Conservation (phyloP, 305 asterid species). For the Rubia peregrina region DNA sequence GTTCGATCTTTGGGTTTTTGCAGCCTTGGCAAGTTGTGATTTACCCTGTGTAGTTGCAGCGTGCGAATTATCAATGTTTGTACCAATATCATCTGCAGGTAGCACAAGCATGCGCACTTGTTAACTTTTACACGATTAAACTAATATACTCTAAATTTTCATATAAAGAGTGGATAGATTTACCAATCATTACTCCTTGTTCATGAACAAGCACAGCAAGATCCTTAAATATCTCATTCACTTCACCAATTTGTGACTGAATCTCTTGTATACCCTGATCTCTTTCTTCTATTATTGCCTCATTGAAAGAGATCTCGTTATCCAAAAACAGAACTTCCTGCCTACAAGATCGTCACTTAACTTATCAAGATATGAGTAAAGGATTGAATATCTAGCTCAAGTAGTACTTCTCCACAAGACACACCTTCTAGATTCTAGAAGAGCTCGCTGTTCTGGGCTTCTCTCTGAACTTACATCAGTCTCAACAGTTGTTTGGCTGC, state of each 20-base stretch:
- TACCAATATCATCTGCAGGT: conserved; percentile 63
- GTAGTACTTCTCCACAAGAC: neutral
- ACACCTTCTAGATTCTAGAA: conserved; percentile 75
- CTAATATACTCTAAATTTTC: too few species aligned
- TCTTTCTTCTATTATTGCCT: conserved; percentile 86
- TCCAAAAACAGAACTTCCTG: conserved; percentile 79
- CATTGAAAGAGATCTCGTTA: conserved; percentile 82
- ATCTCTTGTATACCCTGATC: conserved; percentile 94
- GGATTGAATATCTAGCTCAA: neutral
- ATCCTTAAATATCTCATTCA: conserved; percentile 89
- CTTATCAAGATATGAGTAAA: conserved; percentile 12
- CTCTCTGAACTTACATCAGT: conserved; percentile 37
- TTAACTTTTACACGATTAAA: neutral
- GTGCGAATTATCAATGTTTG: conserved; percentile 72
- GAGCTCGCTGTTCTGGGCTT: conserved; percentile 51
- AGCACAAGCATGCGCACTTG: conserved; percentile 9
- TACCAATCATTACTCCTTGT: conserved; percentile 91
- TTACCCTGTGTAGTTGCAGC: conserved; percentile 84
- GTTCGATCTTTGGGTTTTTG: conserved; percentile 81
- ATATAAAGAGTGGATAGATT: conserved; percentile 8
- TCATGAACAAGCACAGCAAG: conserved; percentile 80
- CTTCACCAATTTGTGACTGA: conserved; percentile 92
- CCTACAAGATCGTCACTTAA: conserved; percentile 35
- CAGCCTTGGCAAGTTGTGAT: conserved; percentile 81
- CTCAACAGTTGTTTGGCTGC: conserved; percentile 35